Base-by-base conservation (phyloP, 192 early-diverging fungal genomes). In the Mortierella claussenii region DNA sequence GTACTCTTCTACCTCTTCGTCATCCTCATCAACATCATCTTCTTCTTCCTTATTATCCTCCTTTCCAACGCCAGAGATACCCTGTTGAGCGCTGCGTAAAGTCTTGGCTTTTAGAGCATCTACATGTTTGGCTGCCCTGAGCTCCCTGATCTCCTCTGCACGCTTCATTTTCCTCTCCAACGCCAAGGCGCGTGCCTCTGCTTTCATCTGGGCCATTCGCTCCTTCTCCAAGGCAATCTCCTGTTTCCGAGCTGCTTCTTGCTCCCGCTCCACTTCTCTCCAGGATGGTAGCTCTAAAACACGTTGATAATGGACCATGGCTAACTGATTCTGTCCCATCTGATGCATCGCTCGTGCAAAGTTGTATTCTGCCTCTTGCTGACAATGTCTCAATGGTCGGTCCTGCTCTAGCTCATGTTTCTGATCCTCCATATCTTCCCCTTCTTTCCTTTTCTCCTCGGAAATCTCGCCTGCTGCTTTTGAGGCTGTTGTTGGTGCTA, bases 281-380 rank as follows among this genome's bases (percentile, higher is more conserved):
- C 70, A 83, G 23, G 76, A 89, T 26, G 69, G 91, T 59, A 93
- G 57, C 24, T 64, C 59, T 26, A 98, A 80, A 8, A 91, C 93
- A 12, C 85, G 81, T 36, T 89, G 85, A 63, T 99, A 99, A 69
- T 95, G 93, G n/a, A 82, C 81, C n/a, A 91, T 78, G 0, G 97
- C 97, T 20, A 95, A 71, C 65, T 95, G 90, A 26, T 80, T 81
- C 48, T 96, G 74, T 1, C 93, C 94, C 42, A 99, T 31, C n/a
- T 90, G 87, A 79, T 99, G 98, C 69, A 93, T 98, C 1, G 91
- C 89, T n/a, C 97, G 82, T 0, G 85, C 98, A 44, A 93, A 63
- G 68, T 99, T 99, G 68, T 93, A 99, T 21, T 87, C 82, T 32
- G 89, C 86, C 61, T 96, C 94, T 58, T 82, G 81, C 34, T 60